These are phyloP conservation scores for Clohesyomyces aquaticus DNA, from an alignment of 495 filamentous ascomycete species.

Conservation along the genomic window DNA sequence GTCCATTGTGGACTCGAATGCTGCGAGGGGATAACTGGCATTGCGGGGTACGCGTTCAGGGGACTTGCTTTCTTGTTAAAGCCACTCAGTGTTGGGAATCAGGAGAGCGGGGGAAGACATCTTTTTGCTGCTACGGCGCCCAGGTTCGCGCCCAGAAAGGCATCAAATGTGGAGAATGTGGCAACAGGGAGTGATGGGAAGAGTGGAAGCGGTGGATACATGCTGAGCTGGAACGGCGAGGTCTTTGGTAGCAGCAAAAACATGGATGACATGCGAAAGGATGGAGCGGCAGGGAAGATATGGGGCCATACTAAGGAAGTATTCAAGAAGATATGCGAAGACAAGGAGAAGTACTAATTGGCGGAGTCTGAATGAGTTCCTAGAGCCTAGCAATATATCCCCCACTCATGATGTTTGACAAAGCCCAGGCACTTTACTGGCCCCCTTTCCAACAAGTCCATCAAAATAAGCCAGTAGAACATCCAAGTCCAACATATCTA, in stretches of 20 bases:
- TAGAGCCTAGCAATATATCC: too few relatives aligned
- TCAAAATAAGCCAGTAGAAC: slow-evolving; percentile 65
- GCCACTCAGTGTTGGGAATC: slow-evolving; percentile 8
- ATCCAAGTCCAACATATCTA: slow-evolving; percentile 66
- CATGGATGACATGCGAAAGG: slow-evolving; percentile 3
- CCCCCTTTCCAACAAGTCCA: slow-evolving; percentile 58
- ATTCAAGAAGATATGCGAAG: slow-evolving; percentile 28
- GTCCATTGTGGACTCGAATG: slow-evolving; percentile 9
- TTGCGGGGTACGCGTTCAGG: neutral
- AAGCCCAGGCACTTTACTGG: slow-evolving; percentile 26
- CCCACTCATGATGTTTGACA: slow-evolving; percentile 18
- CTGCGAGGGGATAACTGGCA: neutral
- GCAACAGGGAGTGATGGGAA: slow-evolving; percentile 19
- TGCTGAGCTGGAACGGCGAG: slow-evolving; percentile 21
- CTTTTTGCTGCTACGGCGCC: slow-evolving; percentile 24
- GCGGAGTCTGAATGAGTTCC: too few relatives aligned
- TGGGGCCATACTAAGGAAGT: slow-evolving; percentile 37
- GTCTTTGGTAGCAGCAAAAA: slow-evolving; percentile 4
- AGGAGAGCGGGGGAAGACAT: slow-evolving; percentile 34
- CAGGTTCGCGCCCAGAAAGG: slow-evolving; percentile 19
- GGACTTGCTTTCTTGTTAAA: slow-evolving; percentile 4
- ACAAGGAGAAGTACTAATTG: slow-evolving; percentile 24
- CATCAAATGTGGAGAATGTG: neutral
- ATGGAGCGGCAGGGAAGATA: slow-evolving; percentile 30
- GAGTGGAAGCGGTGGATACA: slow-evolving; percentile 24